phyloP scores from a whole-genome alignment of 1,284 basidiomycete genomes.

The Inonotus obliquus region DNA sequence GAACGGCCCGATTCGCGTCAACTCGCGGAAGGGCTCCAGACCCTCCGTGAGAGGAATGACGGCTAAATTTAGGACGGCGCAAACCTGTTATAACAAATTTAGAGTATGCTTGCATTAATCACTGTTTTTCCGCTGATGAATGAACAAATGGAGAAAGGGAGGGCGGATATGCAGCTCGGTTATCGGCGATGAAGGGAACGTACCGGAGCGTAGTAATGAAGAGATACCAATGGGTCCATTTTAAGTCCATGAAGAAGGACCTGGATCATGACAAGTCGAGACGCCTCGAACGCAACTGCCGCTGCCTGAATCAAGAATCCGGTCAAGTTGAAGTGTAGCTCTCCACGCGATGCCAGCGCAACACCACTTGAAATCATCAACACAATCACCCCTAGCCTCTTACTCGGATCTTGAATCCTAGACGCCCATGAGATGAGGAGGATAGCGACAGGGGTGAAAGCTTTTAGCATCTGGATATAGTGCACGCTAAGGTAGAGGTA shows the following conservation, averaged over 20 bases:
- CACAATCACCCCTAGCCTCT: constrained; percentile 80
- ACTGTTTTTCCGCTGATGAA: background rate
- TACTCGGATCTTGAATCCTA: constrained; percentile 85
- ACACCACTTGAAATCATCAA: constrained; percentile 90
- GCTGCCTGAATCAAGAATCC: constrained; percentile 85
- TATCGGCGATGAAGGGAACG: background rate
- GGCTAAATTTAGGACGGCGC: constrained; percentile 83
- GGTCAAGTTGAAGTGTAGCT: constrained; percentile 78
- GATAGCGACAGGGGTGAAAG: constrained; percentile 95
- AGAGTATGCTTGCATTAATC: background rate
- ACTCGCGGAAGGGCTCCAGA: constrained; percentile 78
- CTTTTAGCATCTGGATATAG: constrained; percentile 99
- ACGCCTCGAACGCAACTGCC: constrained; percentile 85
- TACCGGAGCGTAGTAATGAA: constrained; percentile 94
- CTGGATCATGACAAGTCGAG: constrained; percentile 94
- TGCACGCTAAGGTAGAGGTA: constrained; percentile 90
- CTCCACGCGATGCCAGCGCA: constrained; percentile 84
- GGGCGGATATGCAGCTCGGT: background rate
- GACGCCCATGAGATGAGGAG: constrained; percentile 91
- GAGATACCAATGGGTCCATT: constrained; percentile 94
- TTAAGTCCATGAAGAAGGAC: constrained; percentile 93
- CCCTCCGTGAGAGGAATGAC: constrained; percentile 90
- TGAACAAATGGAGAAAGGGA: background rate
- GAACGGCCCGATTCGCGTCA: constrained; percentile 65
- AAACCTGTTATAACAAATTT: constrained; percentile 44